phyloP scores from a whole-genome alignment of 2,329 filamentous ascomycete genomes.

The Ramularia collo-cygni region DNA sequence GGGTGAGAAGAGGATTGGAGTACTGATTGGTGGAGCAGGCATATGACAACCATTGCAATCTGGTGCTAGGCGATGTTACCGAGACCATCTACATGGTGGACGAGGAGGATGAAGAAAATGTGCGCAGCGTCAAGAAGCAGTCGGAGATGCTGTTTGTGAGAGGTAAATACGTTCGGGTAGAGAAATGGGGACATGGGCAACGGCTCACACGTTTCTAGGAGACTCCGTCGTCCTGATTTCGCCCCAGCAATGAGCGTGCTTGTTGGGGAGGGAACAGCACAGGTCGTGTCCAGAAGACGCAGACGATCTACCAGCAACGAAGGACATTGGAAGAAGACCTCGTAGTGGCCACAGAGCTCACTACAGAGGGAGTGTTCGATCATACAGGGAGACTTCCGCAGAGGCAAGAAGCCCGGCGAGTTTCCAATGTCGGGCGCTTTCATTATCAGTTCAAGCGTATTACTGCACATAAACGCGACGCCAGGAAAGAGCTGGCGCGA shows the following conservation, averaged over 20 bases:
- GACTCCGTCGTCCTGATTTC: conserved; percentile 47
- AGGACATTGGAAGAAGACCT: too few species aligned
- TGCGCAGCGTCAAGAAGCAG: conserved; percentile 87
- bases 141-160: conserved; percentile 98
- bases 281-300: too few species aligned
- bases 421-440: neutral
- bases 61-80: conserved; percentile 91
- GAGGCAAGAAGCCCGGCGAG: neutral
- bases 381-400: too few species aligned
- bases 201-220: conserved; percentile 25
- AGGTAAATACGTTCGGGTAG: conserved; percentile 55
- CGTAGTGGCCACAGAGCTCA: too few species aligned
- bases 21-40: conserved; percentile 54
- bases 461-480: conserved; percentile 8
- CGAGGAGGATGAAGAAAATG: conserved; percentile 74
- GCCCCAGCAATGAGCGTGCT: conserved; percentile 22
- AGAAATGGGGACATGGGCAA: neutral
- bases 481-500: too few species aligned
- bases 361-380: too few species aligned
- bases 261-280: too few species aligned
- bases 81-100: conserved; percentile 95
- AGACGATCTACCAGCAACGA: too few species aligned
- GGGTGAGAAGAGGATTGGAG: neutral
- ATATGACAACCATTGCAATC: conserved; percentile 97
- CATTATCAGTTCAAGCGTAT: conserved; percentile 11